Conservation (phyloP, 1,284 basidiomycete species). For the Trametes polyzona region DNA sequence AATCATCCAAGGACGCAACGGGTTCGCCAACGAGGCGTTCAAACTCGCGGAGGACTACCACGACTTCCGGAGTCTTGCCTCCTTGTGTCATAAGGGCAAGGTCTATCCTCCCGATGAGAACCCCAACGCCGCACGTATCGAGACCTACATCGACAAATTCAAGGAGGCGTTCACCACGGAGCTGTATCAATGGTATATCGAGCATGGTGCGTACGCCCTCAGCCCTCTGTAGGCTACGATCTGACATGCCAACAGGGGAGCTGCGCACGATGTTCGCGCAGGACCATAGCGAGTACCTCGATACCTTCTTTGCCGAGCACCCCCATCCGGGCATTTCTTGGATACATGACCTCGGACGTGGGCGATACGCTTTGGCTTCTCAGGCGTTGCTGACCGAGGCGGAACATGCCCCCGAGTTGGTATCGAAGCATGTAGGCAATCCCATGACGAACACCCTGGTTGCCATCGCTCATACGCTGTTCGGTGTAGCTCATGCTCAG, state of each 20-base stretch:
- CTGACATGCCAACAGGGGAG: conserved; percentile 53
- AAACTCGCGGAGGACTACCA: conserved; percentile 82
- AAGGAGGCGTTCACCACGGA: conserved; percentile 86
- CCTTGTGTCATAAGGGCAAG: conserved; percentile 74
- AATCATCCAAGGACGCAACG: conserved; percentile 60
- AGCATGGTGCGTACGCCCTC: conserved; percentile 56
- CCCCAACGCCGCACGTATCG: conserved; percentile 60
- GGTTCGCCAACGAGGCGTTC: conserved; percentile 74
- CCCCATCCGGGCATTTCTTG: conserved; percentile 78
- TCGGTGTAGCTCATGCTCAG: conserved; percentile 82
- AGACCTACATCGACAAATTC: conserved; percentile 81
- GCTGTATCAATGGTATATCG: conserved; percentile 87
- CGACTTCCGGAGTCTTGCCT: conserved; percentile 83
- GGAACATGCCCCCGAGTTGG: conserved; percentile 57
- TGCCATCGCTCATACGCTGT: neutral
- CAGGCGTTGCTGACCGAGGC: conserved; percentile 67
- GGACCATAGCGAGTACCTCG: conserved; percentile 69
- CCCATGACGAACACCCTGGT: neutral
- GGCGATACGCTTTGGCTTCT: conserved; percentile 69
- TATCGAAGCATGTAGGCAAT: conserved; percentile 70
- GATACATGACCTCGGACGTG: conserved; percentile 86
- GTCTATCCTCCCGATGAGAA: conserved; percentile 68
- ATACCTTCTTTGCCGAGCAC: conserved; percentile 72
- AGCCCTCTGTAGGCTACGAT: neutral
- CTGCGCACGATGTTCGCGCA: conserved; percentile 77